Evolutionary conservation across 192 early-diverging fungal genomes (phyloP), one percentile per base, ranked within the genome.

Genomic region (Coemansia sp.): DNA sequence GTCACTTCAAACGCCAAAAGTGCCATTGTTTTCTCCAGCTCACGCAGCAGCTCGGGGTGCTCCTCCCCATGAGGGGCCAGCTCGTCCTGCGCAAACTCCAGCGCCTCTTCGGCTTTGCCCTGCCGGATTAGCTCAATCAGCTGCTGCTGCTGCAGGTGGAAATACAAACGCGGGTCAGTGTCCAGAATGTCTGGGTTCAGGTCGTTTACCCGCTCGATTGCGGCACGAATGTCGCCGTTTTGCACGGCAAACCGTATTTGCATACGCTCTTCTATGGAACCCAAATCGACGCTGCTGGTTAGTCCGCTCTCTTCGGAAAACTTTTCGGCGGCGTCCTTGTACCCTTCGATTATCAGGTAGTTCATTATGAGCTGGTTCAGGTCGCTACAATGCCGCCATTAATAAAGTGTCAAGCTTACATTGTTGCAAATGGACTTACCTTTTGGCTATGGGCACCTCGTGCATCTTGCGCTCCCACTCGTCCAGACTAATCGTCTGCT

Each of bases 331-430:
- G 97, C 97, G 70, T 98, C 95, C 77, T 96, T 98, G 86, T 95
- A 98, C 7, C 97, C 97, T 76, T 99, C 97, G 50, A 99, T 95
- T 11, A 98, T 89, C 21, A 99, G 80, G 60, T 99, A 99, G 84
- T 99, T 97, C 96, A 99, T 98, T 37, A 99, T 87, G 22, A 99
- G 87, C 73, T 93, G 93, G 86, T 98, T 98, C 48, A 99, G 83
- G 78, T 97, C 95, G 22, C 92, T 91, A 77, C 56, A 53, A 22
- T 10, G 21, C 15, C 0, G 32, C 8, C 8, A 1, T 21, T 52
- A 38, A 15, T 14, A 32, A 41, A 3, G 15, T 21, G 35, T 10
- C 21, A 24, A 5, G 17, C 29, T 19, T 17, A 5, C 19, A 19
- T 11, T 47, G 19, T 29, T 19, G 14, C 27, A 10, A 50, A 39